A percentile compares a stretch with the other conserved stretches of the same genome.
Conservation (phyloP, 352 stramenopile genomes). For the Phytophthora fragariae region DNA sequence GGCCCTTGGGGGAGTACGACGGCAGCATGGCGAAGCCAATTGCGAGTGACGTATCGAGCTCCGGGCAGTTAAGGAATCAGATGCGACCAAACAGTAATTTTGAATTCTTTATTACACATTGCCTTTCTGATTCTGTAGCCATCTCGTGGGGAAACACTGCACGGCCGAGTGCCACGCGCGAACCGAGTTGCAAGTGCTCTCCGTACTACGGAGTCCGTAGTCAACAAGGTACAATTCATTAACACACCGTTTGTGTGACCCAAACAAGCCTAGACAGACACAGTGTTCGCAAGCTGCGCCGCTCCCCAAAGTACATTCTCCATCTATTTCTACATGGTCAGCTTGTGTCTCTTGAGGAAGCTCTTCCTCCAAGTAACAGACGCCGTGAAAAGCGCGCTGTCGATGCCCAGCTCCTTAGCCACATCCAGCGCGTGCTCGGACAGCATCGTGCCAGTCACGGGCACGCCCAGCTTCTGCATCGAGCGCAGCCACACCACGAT, state of each 20-base stretch:
- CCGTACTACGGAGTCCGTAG: too few species aligned
- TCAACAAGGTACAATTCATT: background rate
- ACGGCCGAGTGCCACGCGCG: too few species aligned
- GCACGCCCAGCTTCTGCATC: constrained; percentile 36
- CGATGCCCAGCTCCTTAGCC: constrained; percentile 42
- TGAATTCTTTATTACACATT: background rate
- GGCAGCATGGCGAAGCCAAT: constrained; percentile 26
- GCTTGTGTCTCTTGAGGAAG: constrained; percentile 41
- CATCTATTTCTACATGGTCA: constrained; percentile 27
- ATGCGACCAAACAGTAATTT: background rate
- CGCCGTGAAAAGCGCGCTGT: constrained; percentile 37
- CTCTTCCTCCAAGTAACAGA: constrained; percentile 40
- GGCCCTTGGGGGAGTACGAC: constrained; percentile 27
- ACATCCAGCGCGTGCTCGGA: constrained; percentile 43
- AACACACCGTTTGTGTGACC: background rate
- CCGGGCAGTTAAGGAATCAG: constrained; percentile 1
- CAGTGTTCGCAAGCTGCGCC: background rate
- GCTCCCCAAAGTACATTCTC: background rate
- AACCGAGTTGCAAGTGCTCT: too few species aligned
- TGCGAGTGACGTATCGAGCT: constrained; percentile 17
- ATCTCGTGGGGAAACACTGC: background rate
- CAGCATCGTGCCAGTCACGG: constrained; percentile 41
- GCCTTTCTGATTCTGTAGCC: constrained; percentile 6
- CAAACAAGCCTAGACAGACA: background rate
- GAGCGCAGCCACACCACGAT: constrained; percentile 49